Base-by-base conservation (phyloP, 208 protist species). In the Naegleria lovaniensis region DNA sequence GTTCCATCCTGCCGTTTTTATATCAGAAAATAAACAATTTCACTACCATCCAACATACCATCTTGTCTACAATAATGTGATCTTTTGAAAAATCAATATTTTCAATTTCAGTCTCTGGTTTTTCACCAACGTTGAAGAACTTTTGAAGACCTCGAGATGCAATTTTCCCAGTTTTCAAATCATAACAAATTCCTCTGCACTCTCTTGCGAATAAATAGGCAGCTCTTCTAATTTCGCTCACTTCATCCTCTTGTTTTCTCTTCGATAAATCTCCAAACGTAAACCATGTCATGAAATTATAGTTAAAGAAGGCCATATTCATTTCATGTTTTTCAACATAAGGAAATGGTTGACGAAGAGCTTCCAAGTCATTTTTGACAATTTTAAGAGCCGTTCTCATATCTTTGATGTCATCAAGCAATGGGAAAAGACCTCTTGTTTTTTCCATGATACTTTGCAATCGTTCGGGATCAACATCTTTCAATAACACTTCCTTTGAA, bases 41-140 rank as follows among this genome's bases (percentile, higher is more conserved):
- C 33, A 13, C n/a, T n/a, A n/a, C n/a, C n/a, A n/a, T n/a, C 40
- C 55, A 9, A 13, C 83, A 55, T 87, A 58, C 83, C 83, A 33
- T 55, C 83, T 87, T 87, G 7, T 87, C 83, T 19, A 87, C 13
- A n/a, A 87, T 7, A 48, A 36, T 7, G 29, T 55, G 41, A 36
- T 55, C 33, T 55, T 87, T 7, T 4, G 19, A 55, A 6, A 87
- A 33, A 55, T 87, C 83, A 55, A 87, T 43, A 38, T 6, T 29
- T 33, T 48, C 16, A 13, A 3, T 1, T 36, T 51, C 9, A 38
- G 40, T 55, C 40, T 48, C 38, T 55, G 19, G n/a, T 7, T 33
- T 7, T 36, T 55, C 83, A 87, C 40, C 41, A 36, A 87, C 29
- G 36, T 87, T 87, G 83, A 87, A 87, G 40, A 84, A 84, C 29